phyloP scores from a whole-genome alignment of 1,284 basidiomycete species.

The Thecaphora frezii region DNA sequence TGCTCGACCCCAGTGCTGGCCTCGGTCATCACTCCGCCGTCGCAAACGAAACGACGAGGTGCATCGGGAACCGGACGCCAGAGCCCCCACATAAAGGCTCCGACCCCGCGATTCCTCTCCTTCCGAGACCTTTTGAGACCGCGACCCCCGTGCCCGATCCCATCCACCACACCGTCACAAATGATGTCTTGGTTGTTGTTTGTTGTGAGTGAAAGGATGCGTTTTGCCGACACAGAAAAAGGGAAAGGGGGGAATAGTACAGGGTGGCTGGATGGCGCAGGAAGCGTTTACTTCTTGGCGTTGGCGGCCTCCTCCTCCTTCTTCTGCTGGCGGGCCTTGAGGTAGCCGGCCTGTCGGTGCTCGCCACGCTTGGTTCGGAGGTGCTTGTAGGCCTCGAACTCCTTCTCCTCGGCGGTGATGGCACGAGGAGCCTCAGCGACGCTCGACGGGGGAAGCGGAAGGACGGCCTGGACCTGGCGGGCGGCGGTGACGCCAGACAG shows the following conservation, averaged over 20 bases:
- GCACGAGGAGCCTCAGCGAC: slow-evolving; percentile 81
- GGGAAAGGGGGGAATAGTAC: slow-evolving; percentile 1
- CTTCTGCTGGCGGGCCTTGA: slow-evolving; percentile 69
- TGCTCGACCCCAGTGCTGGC: background rate
- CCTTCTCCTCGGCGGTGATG: slow-evolving; percentile 89
- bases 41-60: background rate
- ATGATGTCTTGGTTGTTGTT: too few relatives aligned
- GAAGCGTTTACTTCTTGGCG: slow-evolving; percentile 79
- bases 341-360: slow-evolving; percentile 81
- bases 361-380: slow-evolving; percentile 84
- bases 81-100: background rate
- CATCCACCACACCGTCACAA: background rate
- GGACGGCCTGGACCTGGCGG: slow-evolving; percentile 62
- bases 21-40: background rate
- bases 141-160: background rate
- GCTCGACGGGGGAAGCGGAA: slow-evolving; percentile 68
- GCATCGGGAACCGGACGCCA: background rate
- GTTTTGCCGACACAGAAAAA: slow-evolving; percentile 5
- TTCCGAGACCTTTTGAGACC: background rate
- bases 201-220: too few relatives aligned
- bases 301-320: slow-evolving; percentile 87
- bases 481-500: slow-evolving; percentile 81
- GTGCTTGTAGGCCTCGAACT: slow-evolving; percentile 77
- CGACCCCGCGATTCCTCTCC: background rate
- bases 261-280: background rate